Evolutionary conservation across 1,284 basidiomycete genomes (phyloP).

Genomic region (Fistulinella cinereoalba): DNA sequence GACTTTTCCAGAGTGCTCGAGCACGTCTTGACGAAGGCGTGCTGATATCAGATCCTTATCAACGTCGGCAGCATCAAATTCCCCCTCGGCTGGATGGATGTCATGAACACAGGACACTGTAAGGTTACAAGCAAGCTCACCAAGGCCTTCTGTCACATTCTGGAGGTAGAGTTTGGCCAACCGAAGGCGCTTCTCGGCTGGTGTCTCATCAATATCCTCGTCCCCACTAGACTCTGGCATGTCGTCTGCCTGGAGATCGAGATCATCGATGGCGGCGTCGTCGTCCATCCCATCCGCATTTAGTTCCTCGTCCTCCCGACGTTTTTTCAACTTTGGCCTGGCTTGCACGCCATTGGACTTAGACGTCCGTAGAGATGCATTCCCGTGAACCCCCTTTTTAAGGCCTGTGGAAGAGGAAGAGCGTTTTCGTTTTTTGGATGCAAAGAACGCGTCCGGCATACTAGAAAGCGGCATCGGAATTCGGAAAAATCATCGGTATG

Average conservation of each 20-base stretch:
- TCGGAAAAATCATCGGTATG: conserved; percentile 21
- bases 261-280: conserved; percentile 67
- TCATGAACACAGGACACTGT: conserved; percentile 1
- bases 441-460: conserved; percentile 85
- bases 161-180: conserved; percentile 91
- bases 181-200: conserved; percentile 89
- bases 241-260: conserved; percentile 69
- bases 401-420: conserved; percentile 32
- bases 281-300: conserved; percentile 61
- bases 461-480: neutral
- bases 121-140: conserved; percentile 42
- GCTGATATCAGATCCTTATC: conserved; percentile 91
- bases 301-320: conserved; percentile 66
- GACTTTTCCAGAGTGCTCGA: conserved; percentile 82
- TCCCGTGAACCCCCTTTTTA: conserved; percentile 25
- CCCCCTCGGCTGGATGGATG: conserved; percentile 60
- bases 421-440: conserved; percentile 68
- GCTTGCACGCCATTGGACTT: conserved; percentile 28
- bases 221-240: conserved; percentile 64
- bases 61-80: conserved; percentile 91
- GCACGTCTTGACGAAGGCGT: conserved; percentile 84
- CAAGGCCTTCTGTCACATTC: conserved; percentile 74
- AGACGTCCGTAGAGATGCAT: conserved; percentile 8
- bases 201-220: conserved; percentile 87
- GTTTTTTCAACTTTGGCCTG: conserved; percentile 34